These are phyloP conservation scores for Corchorus capsularis DNA, from an alignment of 345 rosid genomes.

Conservation along the genomic window DNA sequence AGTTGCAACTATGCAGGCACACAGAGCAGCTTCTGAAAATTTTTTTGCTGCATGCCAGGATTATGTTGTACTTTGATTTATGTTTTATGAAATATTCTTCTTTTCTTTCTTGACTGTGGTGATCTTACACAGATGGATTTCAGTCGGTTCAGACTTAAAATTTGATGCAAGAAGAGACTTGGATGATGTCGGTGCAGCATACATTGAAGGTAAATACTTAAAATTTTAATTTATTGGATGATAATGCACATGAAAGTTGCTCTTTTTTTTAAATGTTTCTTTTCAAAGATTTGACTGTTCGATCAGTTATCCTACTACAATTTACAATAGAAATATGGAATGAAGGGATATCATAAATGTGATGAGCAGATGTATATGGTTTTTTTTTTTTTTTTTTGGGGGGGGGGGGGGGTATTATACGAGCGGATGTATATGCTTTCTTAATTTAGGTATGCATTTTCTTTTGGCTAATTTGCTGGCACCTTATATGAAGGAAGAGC, in stretches of 20 bases:
- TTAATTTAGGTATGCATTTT: neutral
- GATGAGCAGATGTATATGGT: neutral
- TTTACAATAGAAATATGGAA: neutral
- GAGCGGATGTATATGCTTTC: neutral
- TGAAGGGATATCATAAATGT: conserved; percentile 1
- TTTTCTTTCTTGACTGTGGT: conserved; percentile 22
- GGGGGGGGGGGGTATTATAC: no score
- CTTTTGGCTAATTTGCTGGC: neutral
- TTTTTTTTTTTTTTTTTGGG: neutral
- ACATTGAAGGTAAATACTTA: conserved; percentile 60
- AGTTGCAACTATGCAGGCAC: conserved; percentile 22
- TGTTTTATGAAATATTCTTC: conserved; percentile 21
- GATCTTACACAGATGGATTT: conserved; percentile 83
- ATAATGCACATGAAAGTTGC: neutral
- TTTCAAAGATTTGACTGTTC: conserved; percentile 1
- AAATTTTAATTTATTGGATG: conserved; percentile 6
- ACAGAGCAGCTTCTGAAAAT: neutral
- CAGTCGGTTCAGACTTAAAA: conserved; percentile 96
- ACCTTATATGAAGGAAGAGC: neutral
- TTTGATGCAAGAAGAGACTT: conserved; percentile 96
- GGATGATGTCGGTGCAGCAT: conserved; percentile 91
- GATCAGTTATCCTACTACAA: neutral
- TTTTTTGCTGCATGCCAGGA: neutral
- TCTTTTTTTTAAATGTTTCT: neutral
- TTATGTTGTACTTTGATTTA: conserved; percentile 9